Base-by-base conservation (phyloP, 306 rosid species). In the Pterocarpus santalinus region DNA sequence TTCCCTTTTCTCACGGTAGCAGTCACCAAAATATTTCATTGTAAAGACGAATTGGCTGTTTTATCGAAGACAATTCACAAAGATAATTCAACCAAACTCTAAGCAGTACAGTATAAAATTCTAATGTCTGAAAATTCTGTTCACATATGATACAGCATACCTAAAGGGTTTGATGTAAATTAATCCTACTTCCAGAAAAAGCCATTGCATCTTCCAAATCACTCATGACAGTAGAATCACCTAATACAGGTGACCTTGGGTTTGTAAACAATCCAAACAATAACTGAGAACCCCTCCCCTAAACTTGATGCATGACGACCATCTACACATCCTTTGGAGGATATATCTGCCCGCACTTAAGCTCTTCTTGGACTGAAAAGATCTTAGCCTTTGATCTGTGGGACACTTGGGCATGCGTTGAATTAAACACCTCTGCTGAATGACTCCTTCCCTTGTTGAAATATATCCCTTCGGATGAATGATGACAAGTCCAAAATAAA, bases 141-240 rank as follows among this genome's bases (percentile, higher is more conserved):
- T 65, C 82, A 81, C 22, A 82, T 79, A 80, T 69, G 66, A 66
- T 80, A 84, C 81, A 77, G 7, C 82, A 88, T 65, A 85, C 74
- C 58, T 47, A 83, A 75, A 70, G 76, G 64, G 33, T 65, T 57
- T 56, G 64, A 49, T 44, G 53, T 30, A 78, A 65, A 73, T 81
- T 46, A 76, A 38, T 73, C 87, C 87, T 83, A 75, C 73, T 62
- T 55, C 74, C 86, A 74, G 28, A 51, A 55, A 89, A 62, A 53
- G 30, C 82, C 70, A 78, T 51, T 80, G 80, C 86, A 85, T 81
- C 78, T 80, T 80, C 80, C 72, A 82, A 83, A 75, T 69, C 88
- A 52, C 66, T 67, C 85, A 69, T 77, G 72, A 84, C 15, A 85
- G 82, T 72, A 81, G 65, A 71, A 70, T 74, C 57, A 75, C 75